Evolutionary conservation across 1,139 yeast species (phyloP), one percentile per base, ranked within the genome.

Genomic region (Geotrichum histeridarum): DNA sequence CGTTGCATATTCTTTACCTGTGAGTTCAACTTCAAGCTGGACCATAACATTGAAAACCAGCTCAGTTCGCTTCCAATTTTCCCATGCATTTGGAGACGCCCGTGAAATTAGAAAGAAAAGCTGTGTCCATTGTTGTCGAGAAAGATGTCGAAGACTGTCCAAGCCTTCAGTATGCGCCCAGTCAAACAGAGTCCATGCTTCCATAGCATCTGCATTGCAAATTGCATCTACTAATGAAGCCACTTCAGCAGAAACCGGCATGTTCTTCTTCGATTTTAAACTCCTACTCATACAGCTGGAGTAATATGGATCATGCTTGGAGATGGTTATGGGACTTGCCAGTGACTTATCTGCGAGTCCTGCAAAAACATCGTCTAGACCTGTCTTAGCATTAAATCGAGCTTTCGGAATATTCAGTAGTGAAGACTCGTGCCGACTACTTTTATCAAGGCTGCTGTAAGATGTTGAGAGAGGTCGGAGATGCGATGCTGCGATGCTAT

Each of bases 1-100:
- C 8, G 47, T 49, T 1, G 67, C 58, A 50, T 64, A 67, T 51
- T 67, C 71, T 14, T 43, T 46, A 2, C 69, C 56, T 4, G 57
- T 54, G 11, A 65, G 59, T 22, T 41, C 45, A 35, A 57, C 58
- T 2, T 65, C 67, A 1, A 61, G 56, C 8, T 55, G 53, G 8
- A 55, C 46, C 60, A 67, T 62, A 4, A 62, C 14, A 11, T 36
- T 41, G 35, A 48, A 38, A 9, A 56, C 37, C 18, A 43, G 30
- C 6, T 54, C 43, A 11, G 35, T 15, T 9, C 54, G 51, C 2
- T 18, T 41, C 55, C 55, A 51, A 27, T 36, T 48, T 5, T 36
- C 48, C 9, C 36, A 11, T 31, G 46, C 27, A 17, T 30, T 39
- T 2, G 31, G 27, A n/a, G 46, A 12, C 8, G 22, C 18, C 12